Evolutionary conservation across 345 rosid genomes (phyloP), one percentile per base, ranked within the genome.

Genomic region (Hypericum androsaemum): DNA sequence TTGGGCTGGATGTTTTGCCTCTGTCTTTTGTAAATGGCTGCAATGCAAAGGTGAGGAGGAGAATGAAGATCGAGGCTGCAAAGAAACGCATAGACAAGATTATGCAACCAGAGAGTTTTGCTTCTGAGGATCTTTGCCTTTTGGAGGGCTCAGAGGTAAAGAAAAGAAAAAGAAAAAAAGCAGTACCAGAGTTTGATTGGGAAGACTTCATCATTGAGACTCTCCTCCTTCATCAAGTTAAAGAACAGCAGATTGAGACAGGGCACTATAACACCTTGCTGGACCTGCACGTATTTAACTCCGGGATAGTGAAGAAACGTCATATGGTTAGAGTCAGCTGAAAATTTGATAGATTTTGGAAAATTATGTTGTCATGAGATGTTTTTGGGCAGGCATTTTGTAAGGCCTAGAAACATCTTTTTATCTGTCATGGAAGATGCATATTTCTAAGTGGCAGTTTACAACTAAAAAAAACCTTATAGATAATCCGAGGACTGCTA

Each of bases 161-260:
- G 52, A 65, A 74, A 57, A 79, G 66, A 66, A 77, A 74, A 73
- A 79, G 62, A 62, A 72, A 81, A 45, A 69, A 65, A 47, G 54
- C 1, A 41, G 65, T 10, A 7, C 50, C 41, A 54, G 80, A 61
- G n/a, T 62, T 84, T 57, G 89, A 79, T 70, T 84, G 89, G 95
- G 95, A 87, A 54, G 96, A 84, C 69, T 70, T 84, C 54, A 59
- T 90, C n/a, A 82, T 90, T 13, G 95, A 90, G 70, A 75, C 86
- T 43, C 82, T 87, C 15, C 76, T 84, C 39, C 74, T 87, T 41
- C 86, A 80, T 63, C 65, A 47, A 59, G 96, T 82, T 62, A 73
- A 82, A 8, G 92, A 80, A 41, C 81, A 77, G 68, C 95, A 90
- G 61, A 82, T 90, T 12, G 86, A 80, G 74, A 80, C 69, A 58